Percentiles rank a stretch among this genome's conserved stretches.
These are phyloP conservation scores for Trypanosoma brucei DNA, from an alignment of 208 protist genomes.

Conservation along the genomic window DNA sequence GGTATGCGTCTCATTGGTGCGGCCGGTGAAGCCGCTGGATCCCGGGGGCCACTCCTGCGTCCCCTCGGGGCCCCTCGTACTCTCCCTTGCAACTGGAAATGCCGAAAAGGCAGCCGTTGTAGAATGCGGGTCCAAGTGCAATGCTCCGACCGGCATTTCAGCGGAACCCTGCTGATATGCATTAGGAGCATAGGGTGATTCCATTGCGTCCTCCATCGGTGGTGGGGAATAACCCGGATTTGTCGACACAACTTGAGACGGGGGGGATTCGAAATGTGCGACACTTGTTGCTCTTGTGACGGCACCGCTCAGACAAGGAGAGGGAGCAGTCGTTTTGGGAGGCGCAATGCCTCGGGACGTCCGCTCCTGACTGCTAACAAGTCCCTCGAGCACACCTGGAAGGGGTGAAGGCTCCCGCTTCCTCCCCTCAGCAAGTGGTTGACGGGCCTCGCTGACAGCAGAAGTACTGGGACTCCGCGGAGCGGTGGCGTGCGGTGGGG, in stretches of 20 bases:
- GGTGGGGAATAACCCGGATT: not conserved
- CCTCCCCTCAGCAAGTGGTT: not conserved
- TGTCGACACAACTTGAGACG: not conserved
- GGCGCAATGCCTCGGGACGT: not conserved
- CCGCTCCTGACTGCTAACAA: not conserved
- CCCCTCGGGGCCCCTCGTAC: not conserved
- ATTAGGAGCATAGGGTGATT: not conserved
- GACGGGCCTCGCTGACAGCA: not conserved
- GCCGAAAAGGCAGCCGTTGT: not conserved
- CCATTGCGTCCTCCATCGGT: not conserved
- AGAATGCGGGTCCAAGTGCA: not conserved
- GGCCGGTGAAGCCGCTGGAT: not conserved
- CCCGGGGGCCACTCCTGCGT: not conserved
- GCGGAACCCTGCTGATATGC: not conserved
- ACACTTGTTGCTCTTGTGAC: conserved; percentile 24
- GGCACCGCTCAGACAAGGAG: conserved; percentile 11
- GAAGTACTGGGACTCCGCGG: not conserved
- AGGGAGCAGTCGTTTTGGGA: conserved; percentile 12
- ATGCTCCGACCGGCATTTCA: not conserved
- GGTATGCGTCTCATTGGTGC: not conserved
- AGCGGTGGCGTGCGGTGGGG: not conserved
- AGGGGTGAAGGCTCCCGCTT: conserved; percentile 4
- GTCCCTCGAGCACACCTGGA: conserved; percentile 3
- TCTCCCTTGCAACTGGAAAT: not conserved
- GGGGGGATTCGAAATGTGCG: not conserved